phyloP scores from a whole-genome alignment of 805 yeast genomes.

The Teunomyces funiuensis region DNA sequence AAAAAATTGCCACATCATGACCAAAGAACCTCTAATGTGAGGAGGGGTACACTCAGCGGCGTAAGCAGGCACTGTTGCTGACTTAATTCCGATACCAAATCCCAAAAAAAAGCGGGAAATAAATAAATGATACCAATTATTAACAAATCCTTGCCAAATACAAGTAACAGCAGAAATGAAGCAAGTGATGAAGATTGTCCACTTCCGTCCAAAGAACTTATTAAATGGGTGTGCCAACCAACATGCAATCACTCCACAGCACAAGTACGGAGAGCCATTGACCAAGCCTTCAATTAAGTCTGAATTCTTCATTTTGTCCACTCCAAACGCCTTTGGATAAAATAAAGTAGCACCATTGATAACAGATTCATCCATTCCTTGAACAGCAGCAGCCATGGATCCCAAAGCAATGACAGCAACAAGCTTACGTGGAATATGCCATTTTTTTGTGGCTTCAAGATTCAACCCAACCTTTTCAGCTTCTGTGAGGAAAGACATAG shows the following conservation, averaged over 20 bases:
- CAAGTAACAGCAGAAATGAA: constrained; percentile 58
- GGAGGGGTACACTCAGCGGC: constrained; percentile 64
- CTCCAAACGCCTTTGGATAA: constrained; percentile 56
- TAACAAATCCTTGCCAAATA: constrained; percentile 67
- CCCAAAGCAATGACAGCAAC: constrained; percentile 56
- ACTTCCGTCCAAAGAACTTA: constrained; percentile 54
- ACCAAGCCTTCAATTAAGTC: constrained; percentile 62
- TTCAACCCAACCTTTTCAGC: constrained; percentile 50
- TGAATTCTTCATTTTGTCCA: constrained; percentile 40
- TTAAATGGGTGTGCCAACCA: constrained; percentile 60
- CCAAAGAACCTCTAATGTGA: constrained; percentile 59
- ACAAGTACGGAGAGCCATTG: constrained; percentile 65
- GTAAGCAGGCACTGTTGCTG: constrained; percentile 67
- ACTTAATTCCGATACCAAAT: constrained; percentile 64
- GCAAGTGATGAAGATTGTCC: constrained; percentile 61
- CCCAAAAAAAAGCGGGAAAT: constrained; percentile 59
- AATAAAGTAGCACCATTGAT: constrained; percentile 65
- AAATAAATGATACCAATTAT: constrained; percentile 60
- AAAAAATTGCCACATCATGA: constrained; percentile 73
- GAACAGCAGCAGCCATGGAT: constrained; percentile 69
- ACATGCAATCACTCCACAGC: constrained; percentile 57
- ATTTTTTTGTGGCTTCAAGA: constrained; percentile 42
- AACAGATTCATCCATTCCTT: constrained; percentile 76
- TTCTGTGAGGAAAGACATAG: constrained; percentile 49
- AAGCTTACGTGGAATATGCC: constrained; percentile 49